phyloP scores from a whole-genome alignment of 768 basidiomycete species.

The Pisolithus sp. region DNA sequence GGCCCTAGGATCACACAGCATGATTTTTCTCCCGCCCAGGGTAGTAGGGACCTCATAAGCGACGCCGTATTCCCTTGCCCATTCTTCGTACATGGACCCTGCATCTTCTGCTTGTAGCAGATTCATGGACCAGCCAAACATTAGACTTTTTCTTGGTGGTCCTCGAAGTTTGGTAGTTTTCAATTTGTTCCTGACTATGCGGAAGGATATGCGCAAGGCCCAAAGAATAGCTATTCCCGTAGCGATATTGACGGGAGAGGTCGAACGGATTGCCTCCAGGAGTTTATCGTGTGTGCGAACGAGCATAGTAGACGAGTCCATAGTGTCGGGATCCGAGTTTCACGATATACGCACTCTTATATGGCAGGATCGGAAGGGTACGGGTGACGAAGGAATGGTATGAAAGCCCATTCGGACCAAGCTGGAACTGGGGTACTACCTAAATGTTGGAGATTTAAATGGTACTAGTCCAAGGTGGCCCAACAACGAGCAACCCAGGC shows the following conservation, averaged over 20 bases:
- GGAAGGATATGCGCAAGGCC: conserved; percentile 4
- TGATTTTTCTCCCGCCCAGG: conserved; percentile 29
- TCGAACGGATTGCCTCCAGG: not conserved
- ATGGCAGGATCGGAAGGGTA: too few relatives aligned
- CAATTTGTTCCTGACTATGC: not conserved
- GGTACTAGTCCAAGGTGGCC: too few relatives aligned
- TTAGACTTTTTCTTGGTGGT: conserved; percentile 11
- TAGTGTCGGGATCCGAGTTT: too few relatives aligned
- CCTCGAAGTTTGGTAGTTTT: conserved; percentile 19
- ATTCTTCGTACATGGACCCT: conserved; percentile 35
- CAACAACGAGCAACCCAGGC: too few relatives aligned
- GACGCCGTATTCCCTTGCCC: conserved; percentile 43
- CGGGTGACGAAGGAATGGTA: too few relatives aligned
- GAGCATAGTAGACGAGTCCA: not conserved
- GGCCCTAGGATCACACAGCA: conserved; percentile 45
- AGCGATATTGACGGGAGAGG: not conserved
- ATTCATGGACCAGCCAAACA: conserved; percentile 11
- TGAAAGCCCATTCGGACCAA: too few relatives aligned
- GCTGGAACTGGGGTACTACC: too few relatives aligned
- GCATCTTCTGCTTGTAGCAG: conserved; percentile 15
- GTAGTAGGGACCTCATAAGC: conserved; percentile 36
- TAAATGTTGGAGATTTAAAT: too few relatives aligned
- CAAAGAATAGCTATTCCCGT: not conserved
- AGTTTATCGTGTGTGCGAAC: not conserved
- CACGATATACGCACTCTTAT: too few relatives aligned